A percentile compares a stretch with the other conserved stretches of the same genome.
Evolutionary conservation across 2,329 filamentous ascomycete genomes (phyloP).

Genomic region (Trichothecium roseum): DNA sequence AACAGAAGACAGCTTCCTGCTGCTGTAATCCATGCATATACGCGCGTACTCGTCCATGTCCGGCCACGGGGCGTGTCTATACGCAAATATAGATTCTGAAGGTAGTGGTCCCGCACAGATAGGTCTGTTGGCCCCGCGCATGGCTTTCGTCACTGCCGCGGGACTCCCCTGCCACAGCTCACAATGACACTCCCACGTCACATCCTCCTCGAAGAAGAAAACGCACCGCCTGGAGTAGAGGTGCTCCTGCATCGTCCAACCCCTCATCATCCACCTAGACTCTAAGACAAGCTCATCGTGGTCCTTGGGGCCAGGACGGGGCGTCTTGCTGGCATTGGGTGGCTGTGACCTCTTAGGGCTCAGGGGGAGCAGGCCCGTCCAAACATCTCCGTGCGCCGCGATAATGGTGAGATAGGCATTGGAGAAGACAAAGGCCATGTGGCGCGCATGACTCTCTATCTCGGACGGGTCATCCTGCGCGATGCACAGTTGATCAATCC

Average conservation of each 20-base stretch:
- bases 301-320: conserved; percentile 13
- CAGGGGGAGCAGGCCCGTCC: conserved; percentile 25
- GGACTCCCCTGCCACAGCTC: conserved; percentile 27
- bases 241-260: conserved; percentile 33
- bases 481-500: conserved; percentile 36
- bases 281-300: conserved; percentile 27
- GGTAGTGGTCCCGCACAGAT: not conserved
- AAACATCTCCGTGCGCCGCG: conserved; percentile 27
- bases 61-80: conserved; percentile 30
- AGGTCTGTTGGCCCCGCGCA: conserved; percentile 11
- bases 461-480: conserved; percentile 31
- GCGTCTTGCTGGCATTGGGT: conserved; percentile 2
- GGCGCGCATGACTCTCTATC: conserved; percentile 26
- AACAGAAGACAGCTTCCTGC: conserved; percentile 25
- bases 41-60: conserved; percentile 34
- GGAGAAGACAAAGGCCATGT: conserved; percentile 35
- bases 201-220: conserved; percentile 30
- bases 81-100: conserved; percentile 22
- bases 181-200: conserved; percentile 37
- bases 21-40: conserved; percentile 32
- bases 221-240: conserved; percentile 30
- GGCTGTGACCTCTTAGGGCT: conserved; percentile 21
- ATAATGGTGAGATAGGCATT: conserved; percentile 34
- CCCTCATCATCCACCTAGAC: conserved; percentile 28
- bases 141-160: conserved; percentile 17